Percentiles rank a stretch among this genome's conserved stretches.
phyloP scores from a whole-genome alignment of 345 rosid species.

The Viola odorata region DNA sequence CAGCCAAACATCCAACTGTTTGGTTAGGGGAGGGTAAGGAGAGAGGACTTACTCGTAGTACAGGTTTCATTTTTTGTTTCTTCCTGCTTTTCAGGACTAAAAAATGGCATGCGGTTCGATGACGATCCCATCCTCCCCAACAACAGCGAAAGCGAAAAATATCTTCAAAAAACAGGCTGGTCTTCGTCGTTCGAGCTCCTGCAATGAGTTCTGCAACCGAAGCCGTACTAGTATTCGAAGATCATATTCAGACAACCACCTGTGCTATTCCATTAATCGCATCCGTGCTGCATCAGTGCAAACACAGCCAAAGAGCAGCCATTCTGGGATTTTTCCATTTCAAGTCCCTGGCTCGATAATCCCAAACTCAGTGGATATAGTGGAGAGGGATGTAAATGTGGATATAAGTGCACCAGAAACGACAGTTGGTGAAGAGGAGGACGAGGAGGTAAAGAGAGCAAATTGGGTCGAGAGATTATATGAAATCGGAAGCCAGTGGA shows the following conservation, averaged over 20 bases:
- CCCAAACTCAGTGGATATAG: too few species aligned
- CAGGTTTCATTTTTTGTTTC: too few species aligned
- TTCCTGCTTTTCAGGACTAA: neutral
- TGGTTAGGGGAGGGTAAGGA: neutral
- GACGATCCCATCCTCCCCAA: slow-evolving; percentile 40
- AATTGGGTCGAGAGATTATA: slow-evolving; percentile 75
- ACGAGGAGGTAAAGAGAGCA: slow-evolving; percentile 36
- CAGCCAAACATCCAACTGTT: neutral
- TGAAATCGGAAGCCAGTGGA: slow-evolving; percentile 61
- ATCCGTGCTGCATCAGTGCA: slow-evolving; percentile 36
- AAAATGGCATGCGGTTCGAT: slow-evolving; percentile 54
- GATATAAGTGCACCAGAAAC: slow-evolving; percentile 18
- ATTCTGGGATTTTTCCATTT: slow-evolving; percentile 56
- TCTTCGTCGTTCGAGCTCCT: slow-evolving; percentile 49
- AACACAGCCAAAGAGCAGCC: slow-evolving; percentile 52
- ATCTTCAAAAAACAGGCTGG: slow-evolving; percentile 42
- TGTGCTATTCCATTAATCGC: slow-evolving; percentile 38
- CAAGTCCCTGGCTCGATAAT: slow-evolving; percentile 50
- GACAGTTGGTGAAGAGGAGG: slow-evolving; percentile 14
- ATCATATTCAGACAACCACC: slow-evolving; percentile 61
- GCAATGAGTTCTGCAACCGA: slow-evolving; percentile 42
- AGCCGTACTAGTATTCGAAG: slow-evolving; percentile 38
- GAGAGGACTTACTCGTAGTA: neutral
- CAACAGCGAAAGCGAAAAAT: slow-evolving; percentile 23
- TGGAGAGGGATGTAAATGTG: slow-evolving; percentile 19